phyloP scores from a whole-genome alignment of 805 yeast genomes.

The Sungouiozyma intestinalis region DNA sequence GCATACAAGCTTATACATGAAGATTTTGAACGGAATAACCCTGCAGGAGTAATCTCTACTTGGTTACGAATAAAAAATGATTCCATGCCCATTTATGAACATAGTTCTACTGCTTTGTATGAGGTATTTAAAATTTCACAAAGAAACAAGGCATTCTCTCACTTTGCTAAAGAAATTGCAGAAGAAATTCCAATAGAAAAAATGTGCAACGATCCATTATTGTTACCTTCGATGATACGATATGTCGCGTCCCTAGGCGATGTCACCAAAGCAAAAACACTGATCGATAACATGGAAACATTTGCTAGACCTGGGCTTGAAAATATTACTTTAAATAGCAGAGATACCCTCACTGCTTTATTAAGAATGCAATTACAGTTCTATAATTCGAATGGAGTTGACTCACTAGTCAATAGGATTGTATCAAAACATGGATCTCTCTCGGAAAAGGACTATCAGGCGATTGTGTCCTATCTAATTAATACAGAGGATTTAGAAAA shows the following conservation, averaged over 20 bases:
- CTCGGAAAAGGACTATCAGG: conserved; percentile 15
- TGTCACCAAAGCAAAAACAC: conserved; percentile 8
- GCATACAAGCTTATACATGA: conserved; percentile 15
- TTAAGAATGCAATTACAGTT: conserved; percentile 20
- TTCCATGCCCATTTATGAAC: conserved; percentile 9
- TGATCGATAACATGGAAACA: conserved; percentile 17
- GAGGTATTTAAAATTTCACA: conserved; percentile 14
- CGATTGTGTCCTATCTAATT: conserved; percentile 15
- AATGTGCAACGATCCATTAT: conserved; percentile 19
- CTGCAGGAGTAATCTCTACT: conserved; percentile 17
- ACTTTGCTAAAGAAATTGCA: conserved; percentile 12
- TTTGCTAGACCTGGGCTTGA: conserved; percentile 11
- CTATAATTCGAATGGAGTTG: conserved; percentile 22
- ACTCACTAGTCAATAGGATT: conserved; percentile 17
- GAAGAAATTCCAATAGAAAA: conserved; percentile 10
- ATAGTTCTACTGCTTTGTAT: conserved; percentile 20
- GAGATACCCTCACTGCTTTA: conserved; percentile 15
- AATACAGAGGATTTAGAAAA: conserved; percentile 8
- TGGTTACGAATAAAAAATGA: conserved; percentile 16
- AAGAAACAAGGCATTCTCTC: conserved; percentile 15
- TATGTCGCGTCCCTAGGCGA: conserved; percentile 11
- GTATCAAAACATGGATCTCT: conserved; percentile 11
- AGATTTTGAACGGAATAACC: conserved; percentile 15
- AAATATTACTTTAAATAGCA: conserved; percentile 12
- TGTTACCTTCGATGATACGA: conserved; percentile 17